Base-by-base conservation (phyloP, 306 rosid species). In the Medicago ruthenica region DNA sequence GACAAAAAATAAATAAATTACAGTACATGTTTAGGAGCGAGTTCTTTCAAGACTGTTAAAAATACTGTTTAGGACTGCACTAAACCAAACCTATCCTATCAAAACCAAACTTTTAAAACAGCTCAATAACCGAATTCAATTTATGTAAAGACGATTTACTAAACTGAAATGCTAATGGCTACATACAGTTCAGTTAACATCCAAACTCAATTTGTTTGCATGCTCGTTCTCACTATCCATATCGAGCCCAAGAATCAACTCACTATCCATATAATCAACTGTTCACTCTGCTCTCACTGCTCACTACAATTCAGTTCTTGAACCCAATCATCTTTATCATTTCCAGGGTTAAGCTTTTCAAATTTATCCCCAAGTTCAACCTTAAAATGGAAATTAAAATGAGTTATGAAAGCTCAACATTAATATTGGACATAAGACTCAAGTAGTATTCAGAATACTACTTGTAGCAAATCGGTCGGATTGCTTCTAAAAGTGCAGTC, bases 81-180 rank as follows among this genome's bases (percentile, higher is more conserved):
- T 4, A 7, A 58, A 58, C 34, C 16, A 0, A 22, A 10, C 37
- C 37, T 58, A 58, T 58, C 60, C 16, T 20, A 11, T 58, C 11
- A 11, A 58, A 21, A 11, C 16, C 6, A 9, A 22, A 22, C 64
- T 22, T 21, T 12, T 57, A 34, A 55, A 55, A 20, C 62, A 20
- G 16, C 36, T 21, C 36, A 58, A n/a, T 22, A 58, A 2, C 17
- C 64, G 0, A 22, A 58, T 36, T 58, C 15, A 16, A 21, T 22
- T 21, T 4, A 58, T 11, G 36, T 11, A 13, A 31, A 31, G 8
- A 58, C 8, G 5, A 0, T 10, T 58, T 36, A 58, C 4, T 58
- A 22, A 58, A 58, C 37, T 58, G 37, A 58, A 57, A 57, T 57
- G 63, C 63, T 57, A 57, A 57, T 57, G 63, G 22, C 63, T 57